A percentile compares a stretch with the other conserved stretches of the same genome.
Evolutionary conservation across 1,139 yeast genomes (phyloP).

Genomic region (Magnusiomyces suaveolens): DNA sequence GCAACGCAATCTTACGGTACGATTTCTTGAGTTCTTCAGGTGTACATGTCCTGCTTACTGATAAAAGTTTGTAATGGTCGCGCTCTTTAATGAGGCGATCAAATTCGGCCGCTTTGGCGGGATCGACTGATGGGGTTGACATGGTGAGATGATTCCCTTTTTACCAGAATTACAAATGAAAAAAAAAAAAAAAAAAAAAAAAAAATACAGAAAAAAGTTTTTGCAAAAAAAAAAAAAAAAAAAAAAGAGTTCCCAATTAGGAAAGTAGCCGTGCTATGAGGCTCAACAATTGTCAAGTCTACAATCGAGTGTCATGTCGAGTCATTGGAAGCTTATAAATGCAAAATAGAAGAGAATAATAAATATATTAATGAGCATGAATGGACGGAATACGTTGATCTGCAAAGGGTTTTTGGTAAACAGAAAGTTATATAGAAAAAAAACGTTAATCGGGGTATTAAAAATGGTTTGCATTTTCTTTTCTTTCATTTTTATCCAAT

Average conservation of each 20-base stretch:
- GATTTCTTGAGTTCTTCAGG: slow-evolving; percentile 79
- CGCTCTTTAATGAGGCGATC: neutral
- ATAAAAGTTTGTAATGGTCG: slow-evolving; percentile 61
- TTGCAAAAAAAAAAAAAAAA: neutral
- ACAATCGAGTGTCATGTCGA: neutral
- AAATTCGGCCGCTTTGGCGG: neutral
- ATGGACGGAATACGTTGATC: too few relatives aligned
- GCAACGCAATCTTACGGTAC: slow-evolving; percentile 77
- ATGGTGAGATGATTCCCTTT: neutral
- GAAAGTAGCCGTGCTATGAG: neutral
- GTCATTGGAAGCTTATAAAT: neutral
- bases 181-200: neutral
- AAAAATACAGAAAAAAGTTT: neutral
- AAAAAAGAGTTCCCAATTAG: neutral
- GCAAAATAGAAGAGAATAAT: neutral
- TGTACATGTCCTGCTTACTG: slow-evolving; percentile 51
- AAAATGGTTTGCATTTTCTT: too few relatives aligned
- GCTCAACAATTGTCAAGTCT: neutral
- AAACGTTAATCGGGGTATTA: too few relatives aligned
- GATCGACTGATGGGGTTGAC: neutral
- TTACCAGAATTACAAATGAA: neutral
- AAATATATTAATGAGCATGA: too few relatives aligned
- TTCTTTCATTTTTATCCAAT: too few relatives aligned
- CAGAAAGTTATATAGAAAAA: too few relatives aligned
- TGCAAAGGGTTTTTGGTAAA: too few relatives aligned